A percentile compares a stretch with the other conserved stretches of the same genome.
Evolutionary conservation across 768 basidiomycete genomes (phyloP).

Genomic region (Auriscalpium vulgare): DNA sequence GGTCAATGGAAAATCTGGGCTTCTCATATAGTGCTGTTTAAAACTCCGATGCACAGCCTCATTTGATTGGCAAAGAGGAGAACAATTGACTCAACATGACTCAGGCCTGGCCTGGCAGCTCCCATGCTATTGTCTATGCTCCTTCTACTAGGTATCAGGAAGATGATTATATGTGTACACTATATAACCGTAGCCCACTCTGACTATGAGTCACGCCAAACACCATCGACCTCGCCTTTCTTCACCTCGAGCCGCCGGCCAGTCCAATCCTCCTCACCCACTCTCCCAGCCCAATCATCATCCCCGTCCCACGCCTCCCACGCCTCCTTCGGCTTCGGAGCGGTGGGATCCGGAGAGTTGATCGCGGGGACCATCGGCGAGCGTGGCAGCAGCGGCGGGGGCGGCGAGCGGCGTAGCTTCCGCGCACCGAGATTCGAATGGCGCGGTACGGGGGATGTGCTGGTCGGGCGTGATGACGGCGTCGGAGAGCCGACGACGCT

Average conservation of each 20-base stretch:
- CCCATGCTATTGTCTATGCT: not conserved
- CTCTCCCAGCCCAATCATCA: slow-evolving; percentile 45
- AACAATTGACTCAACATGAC: no score
- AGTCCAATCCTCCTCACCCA: slow-evolving; percentile 41
- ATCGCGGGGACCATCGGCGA: slow-evolving; percentile 11
- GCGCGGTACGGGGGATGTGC: slow-evolving; percentile 17
- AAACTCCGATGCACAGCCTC: no score
- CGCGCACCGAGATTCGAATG: not conserved
- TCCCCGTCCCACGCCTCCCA: slow-evolving; percentile 27
- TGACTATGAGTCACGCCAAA: slow-evolving; percentile 16
- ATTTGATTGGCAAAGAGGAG: no score
- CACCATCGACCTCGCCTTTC: slow-evolving; percentile 25
- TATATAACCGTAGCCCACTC: no score
- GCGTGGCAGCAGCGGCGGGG: slow-evolving; percentile 17
- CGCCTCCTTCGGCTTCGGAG: slow-evolving; percentile 27
- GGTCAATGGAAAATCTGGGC: no score
- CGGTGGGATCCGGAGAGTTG: slow-evolving; percentile 6
- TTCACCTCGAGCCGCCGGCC: slow-evolving; percentile 31
- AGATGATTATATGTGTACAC: not conserved
- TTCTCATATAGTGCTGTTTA: no score
- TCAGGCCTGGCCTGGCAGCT: no score
- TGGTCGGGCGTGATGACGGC: slow-evolving; percentile 24
- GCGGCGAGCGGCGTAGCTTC: slow-evolving; percentile 18
- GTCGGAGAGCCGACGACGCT: slow-evolving; percentile 37
- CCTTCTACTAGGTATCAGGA: not conserved